Evolutionary conservation across 331 rosid genomes (phyloP), one percentile per base, ranked within the genome.

Genomic region (Stylosanthes scabra): DNA sequence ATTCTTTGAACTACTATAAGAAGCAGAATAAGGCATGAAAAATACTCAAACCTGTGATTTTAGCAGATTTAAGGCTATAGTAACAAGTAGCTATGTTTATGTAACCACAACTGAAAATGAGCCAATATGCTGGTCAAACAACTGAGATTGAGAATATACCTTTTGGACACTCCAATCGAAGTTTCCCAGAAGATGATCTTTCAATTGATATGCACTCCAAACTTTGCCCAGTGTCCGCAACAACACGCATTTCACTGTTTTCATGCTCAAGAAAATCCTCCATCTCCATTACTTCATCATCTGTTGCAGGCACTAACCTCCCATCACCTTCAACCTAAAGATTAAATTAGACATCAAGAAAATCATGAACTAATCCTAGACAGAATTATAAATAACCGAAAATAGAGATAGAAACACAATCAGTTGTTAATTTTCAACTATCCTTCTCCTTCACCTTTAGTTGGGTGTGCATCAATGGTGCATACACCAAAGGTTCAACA

Each of bases 281-380:
- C 76, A 95, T 93, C 83, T 92, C 88, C 89, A 92, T 92, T 60
- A 88, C 87, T 81, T 95, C 99, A 83, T 92, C 99, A 76, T 95
- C 97, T 34, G 97, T 90, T 70, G 99, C 99, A 51, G 97, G 97
- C 77, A 95, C 99, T 61, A 95, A 88, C 79, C 92, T 95, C 81
- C 99, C 99, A 81, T 95, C 96, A 71, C 97, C 96, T 78, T 90
- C 99, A 83, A 95, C 97, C 97, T 95, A 78, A 67, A 73, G 34
- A 80, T 83, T 70, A 81, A 25, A 76, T 80, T 67, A 65, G 54
- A 59, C 74, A 63, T 27, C 68, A 60, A 46, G 8, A 37, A 55
- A 72, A 40, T 59, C 60, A 54, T 70, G 47, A 71, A 59, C 39
- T 57, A 45, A 49, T 16, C 55, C 60, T n/a, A 70, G 28, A n/a